These are phyloP conservation scores for Gomphus bonarii DNA, from an alignment of 1,284 basidiomycete genomes.

Conservation along the genomic window DNA sequence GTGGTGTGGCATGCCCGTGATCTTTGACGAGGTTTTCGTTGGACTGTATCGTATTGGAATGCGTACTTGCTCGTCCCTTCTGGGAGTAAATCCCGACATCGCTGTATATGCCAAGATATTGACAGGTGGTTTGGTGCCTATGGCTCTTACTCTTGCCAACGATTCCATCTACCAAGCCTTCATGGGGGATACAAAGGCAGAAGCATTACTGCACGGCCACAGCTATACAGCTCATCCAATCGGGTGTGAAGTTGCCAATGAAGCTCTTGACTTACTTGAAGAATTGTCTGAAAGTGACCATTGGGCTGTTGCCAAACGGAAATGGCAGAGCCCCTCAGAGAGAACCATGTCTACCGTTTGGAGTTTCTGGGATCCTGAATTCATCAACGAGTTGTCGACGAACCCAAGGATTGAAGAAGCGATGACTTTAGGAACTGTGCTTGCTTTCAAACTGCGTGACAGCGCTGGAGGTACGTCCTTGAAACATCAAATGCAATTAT, in stretches of 20 bases:
- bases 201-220: constrained; percentile 90
- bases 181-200: constrained; percentile 62
- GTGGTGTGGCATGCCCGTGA: constrained; percentile 79
- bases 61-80: constrained; percentile 50
- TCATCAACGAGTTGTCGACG: constrained; percentile 56
- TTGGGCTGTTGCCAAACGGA: constrained; percentile 45
- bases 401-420: constrained; percentile 53
- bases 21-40: constrained; percentile 96
- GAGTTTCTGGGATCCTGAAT: constrained; percentile 82
- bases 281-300: constrained; percentile 31
- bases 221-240: constrained; percentile 90
- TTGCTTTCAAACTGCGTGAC: constrained; percentile 73
- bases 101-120: constrained; percentile 90
- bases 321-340: constrained; percentile 28
- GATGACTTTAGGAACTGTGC: constrained; percentile 85
- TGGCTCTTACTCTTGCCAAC: constrained; percentile 78
- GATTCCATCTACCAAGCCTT: constrained; percentile 77
- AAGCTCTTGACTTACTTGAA: constrained; percentile 63
- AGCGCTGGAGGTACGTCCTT: constrained; percentile 38
- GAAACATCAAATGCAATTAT: background rate
- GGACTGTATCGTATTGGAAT: constrained; percentile 84
- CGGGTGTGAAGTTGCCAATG: constrained; percentile 86
- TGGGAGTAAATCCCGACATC: constrained; percentile 76
- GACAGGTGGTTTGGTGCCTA: constrained; percentile 86
- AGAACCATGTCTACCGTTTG: constrained; percentile 35